These are phyloP conservation scores for Mortierella sp. DNA, from an alignment of 371 early-diverging fungal genomes.

Conservation along the genomic window DNA sequence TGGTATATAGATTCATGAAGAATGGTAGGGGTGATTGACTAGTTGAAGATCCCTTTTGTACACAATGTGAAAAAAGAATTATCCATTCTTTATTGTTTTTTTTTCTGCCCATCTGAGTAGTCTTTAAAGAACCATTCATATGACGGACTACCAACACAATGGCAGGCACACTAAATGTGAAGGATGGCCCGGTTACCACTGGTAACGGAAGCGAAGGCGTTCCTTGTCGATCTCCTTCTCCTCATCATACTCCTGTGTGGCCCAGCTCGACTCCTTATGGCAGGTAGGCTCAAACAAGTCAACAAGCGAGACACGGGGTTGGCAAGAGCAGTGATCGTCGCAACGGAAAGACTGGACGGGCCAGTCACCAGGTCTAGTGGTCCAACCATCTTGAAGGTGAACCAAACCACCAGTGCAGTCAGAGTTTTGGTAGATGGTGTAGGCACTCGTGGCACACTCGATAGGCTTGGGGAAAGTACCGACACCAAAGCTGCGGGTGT, in stretches of 20 bases:
- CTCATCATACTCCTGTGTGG: not conserved
- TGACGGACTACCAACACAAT: no score
- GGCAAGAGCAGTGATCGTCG: slow-evolving; percentile 1
- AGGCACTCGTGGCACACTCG: slow-evolving; percentile 1
- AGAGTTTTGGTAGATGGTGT: slow-evolving; percentile 1
- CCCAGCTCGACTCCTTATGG: not conserved
- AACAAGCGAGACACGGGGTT: not conserved
- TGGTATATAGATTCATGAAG: no score
- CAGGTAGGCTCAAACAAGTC: not conserved
- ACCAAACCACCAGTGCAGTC: not conserved
- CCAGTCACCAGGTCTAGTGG: not conserved
- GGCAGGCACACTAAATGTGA: no score
- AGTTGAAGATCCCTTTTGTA: no score
- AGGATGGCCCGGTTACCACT: no score
- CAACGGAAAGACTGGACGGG: slow-evolving; percentile 3
- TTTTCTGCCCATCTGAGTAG: no score
- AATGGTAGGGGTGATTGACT: no score
- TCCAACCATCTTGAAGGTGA: not conserved
- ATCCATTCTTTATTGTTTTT: no score
- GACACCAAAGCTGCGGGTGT: not conserved
- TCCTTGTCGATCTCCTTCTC: no score
- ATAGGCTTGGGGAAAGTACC: not conserved
- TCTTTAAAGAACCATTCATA: no score
- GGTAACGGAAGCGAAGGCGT: no score
- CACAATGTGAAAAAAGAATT: no score